Base-by-base conservation (phyloP, 2,329 filamentous ascomycete species). In the Botrytis sinoallii region DNA sequence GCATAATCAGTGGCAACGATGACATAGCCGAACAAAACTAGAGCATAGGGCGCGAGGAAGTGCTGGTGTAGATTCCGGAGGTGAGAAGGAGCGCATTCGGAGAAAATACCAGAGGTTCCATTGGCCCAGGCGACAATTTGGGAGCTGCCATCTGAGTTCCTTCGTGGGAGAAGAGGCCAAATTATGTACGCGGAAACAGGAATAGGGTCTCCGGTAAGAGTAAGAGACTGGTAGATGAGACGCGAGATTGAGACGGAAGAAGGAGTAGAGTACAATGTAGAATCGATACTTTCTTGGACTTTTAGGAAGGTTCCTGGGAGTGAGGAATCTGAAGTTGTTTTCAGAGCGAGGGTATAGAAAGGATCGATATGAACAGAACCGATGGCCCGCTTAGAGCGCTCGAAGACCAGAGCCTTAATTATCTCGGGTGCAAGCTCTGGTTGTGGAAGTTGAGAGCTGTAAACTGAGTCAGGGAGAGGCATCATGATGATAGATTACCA, bases 1-100 rank as follows among this genome's bases (percentile, higher is more conserved):
- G 84, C 82, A 76, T 84, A 86, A 75, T 85, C 85, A 20, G 84
- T 79, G 1, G 81, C 84, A 29, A 86, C 82, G 18, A 86, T 84
- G 10, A 82, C 84, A 74, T 83, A 84, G 4, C 85, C 85, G 4
- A 82, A 80, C 38, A 84, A 77, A 0, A 83, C 84, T 4, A 86
- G 78, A 9, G 80, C 75, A 64, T 81, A 85, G 0, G 84, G 84
- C 0, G 79, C 83, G 1, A 80, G 75, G 74, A 83, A 81, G 59
- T 83, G 81, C 72, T 86, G 84, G 78, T 81, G 82, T 4, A 86
- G 82, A 44, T 78, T 80, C 5, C 83, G 82, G 55, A 83, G 77
- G 61, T 84, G 79, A 2, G 83, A 85, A 4, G 85, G 85, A 0
- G 82, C 83, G 40, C 81, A 81, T 22, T 82, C 78, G 7, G 81